These are phyloP conservation scores for Podospora didyma DNA, from an alignment of 495 filamentous ascomycete species.

Conservation along the genomic window DNA sequence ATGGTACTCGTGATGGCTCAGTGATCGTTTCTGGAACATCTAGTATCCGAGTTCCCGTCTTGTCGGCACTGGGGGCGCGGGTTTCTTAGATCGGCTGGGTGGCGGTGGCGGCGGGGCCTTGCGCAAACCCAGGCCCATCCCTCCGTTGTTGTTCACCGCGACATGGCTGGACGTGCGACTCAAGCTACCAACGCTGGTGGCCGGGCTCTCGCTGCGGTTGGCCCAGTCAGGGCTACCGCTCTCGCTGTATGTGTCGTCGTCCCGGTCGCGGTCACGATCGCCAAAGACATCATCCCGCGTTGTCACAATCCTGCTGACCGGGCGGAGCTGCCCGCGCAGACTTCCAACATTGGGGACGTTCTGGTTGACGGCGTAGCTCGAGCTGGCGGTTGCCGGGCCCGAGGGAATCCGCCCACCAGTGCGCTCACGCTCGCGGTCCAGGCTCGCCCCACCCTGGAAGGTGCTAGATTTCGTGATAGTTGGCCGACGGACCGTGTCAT, in stretches of 20 bases:
- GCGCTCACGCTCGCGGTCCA: constrained; percentile 28
- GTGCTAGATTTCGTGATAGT: constrained; percentile 39
- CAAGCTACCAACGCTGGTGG: constrained; percentile 58
- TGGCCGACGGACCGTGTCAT: constrained; percentile 35
- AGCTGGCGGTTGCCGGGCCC: constrained; percentile 21
- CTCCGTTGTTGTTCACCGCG: constrained; percentile 35
- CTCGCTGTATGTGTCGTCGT: constrained; percentile 58
- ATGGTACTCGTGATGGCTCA: too few species aligned
- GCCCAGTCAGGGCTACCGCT: constrained; percentile 57
- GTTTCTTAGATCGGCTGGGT: constrained; percentile 75
- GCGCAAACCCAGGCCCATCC: constrained; percentile 43
- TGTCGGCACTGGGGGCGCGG: constrained; percentile 58
- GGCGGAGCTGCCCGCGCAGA: constrained; percentile 40
- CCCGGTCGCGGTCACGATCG: constrained; percentile 49
- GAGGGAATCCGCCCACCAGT: constrained; percentile 15
- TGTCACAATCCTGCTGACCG: constrained; percentile 35
- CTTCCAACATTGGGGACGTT: constrained; percentile 28
- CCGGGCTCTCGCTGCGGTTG: constrained; percentile 56
- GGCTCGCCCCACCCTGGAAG: constrained; percentile 26
- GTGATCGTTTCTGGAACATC: background rate
- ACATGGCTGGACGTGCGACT: constrained; percentile 52
- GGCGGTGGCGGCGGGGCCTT: constrained; percentile 79
- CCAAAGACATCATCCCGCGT: constrained; percentile 55
- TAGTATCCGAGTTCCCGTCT: constrained; percentile 36
- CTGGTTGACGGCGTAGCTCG: constrained; percentile 24